Conservation (phyloP, 306 rosid species). For the cucumber (Cucumis sativus) region DNA sequence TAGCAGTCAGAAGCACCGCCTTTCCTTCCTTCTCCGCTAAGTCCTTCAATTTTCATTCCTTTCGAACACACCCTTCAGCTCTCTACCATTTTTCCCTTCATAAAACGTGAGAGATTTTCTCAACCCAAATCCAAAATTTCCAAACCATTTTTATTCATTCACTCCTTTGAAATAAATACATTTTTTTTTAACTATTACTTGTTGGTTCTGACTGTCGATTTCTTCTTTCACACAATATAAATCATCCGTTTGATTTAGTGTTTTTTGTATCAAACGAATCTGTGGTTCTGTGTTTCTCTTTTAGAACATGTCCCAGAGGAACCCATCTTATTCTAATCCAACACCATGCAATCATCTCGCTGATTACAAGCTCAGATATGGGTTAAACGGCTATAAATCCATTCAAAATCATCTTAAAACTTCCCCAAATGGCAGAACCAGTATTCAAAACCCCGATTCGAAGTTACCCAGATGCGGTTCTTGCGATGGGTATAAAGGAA, state of each 20-base stretch:
- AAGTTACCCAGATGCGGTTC: slow-evolving; percentile 52
- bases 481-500: slow-evolving; percentile 58
- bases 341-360: slow-evolving; percentile 64
- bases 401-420: slow-evolving; percentile 47
- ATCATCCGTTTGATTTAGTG: not conserved
- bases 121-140: not conserved
- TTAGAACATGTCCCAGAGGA: slow-evolving; percentile 36
- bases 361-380: slow-evolving; percentile 70
- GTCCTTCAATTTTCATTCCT: not conserved
- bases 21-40: slow-evolving; percentile 15
- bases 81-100: not conserved
- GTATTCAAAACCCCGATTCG: slow-evolving; percentile 34
- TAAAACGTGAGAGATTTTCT: slow-evolving; percentile 1
- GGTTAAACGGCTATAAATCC: slow-evolving; percentile 54
- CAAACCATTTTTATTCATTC: not conserved
- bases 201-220: not conserved
- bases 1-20: slow-evolving; percentile 11
- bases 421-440: slow-evolving; percentile 50
- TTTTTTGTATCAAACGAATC: slow-evolving; percentile 11
- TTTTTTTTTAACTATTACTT: not conserved
- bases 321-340: slow-evolving; percentile 54
- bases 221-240: not conserved
- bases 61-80: not conserved
- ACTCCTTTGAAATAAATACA: not conserved
- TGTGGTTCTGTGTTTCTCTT: slow-evolving; percentile 10